phyloP scores from a whole-genome alignment of 768 basidiomycete species.

The Boletus insuetus region DNA sequence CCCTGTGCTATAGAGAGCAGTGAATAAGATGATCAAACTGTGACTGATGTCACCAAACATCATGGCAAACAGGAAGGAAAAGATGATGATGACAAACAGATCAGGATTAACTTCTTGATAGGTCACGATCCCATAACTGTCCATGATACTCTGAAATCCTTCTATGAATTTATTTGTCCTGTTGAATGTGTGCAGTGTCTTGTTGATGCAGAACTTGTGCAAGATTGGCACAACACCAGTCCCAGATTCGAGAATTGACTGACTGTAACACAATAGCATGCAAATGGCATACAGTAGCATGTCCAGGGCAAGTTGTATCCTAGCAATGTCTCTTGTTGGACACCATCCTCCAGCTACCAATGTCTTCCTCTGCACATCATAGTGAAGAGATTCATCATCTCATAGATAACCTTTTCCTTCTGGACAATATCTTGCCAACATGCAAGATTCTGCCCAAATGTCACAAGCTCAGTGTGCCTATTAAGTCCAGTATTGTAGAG shows the following conservation, averaged over 20 bases:
- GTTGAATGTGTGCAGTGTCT: constrained; percentile 93
- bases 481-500: constrained; percentile 86
- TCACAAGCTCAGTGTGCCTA: constrained; percentile 80
- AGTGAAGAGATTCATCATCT: constrained; percentile 94
- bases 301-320: constrained; percentile 79
- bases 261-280: background rate
- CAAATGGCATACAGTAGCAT: constrained; percentile 66
- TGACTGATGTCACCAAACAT: constrained; percentile 99
- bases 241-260: constrained; percentile 58
- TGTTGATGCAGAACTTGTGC: constrained; percentile 83
- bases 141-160: constrained; percentile 97
- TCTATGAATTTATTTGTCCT: constrained; percentile 95
- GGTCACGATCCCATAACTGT: constrained; percentile 90
- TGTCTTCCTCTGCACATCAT: constrained; percentile 90
- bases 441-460: constrained; percentile 78
- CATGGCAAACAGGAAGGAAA: constrained; percentile 98
- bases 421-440: constrained; percentile 93
- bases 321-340: constrained; percentile 85
- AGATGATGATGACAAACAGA: constrained; percentile 85
- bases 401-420: constrained; percentile 95
- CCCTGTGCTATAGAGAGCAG: constrained; percentile 74
- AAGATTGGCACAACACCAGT: constrained; percentile 90
- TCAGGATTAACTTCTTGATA: constrained; percentile 99
- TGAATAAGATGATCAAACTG: constrained; percentile 74
- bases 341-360: constrained; percentile 98